Percentiles rank a stretch among this genome's conserved stretches.
These are phyloP conservation scores for Mycogone perniciosa DNA, from an alignment of 2,329 filamentous ascomycete genomes.

Conservation along the genomic window DNA sequence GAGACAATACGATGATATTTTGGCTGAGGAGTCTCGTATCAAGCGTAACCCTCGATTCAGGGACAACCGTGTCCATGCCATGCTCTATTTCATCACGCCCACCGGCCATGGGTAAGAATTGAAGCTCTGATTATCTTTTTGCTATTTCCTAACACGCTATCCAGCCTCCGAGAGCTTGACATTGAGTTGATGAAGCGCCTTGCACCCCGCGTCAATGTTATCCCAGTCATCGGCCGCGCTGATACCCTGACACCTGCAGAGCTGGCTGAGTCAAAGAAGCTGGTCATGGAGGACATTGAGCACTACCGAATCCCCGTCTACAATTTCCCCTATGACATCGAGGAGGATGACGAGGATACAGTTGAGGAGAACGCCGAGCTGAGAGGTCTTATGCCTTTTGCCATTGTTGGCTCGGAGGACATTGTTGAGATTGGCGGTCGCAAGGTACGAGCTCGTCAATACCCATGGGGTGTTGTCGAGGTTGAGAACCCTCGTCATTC, in stretches of 20 bases:
- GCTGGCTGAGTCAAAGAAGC: conserved; percentile 97
- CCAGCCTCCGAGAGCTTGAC: conserved; percentile 91
- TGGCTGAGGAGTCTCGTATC: conserved; percentile 98
- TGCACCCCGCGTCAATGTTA: conserved; percentile 96
- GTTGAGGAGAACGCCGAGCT: conserved; percentile 99
- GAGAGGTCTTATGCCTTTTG: conserved; percentile 95
- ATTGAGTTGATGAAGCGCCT: conserved; percentile 99
- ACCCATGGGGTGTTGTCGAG: conserved; percentile 98
- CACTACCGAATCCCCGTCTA: conserved; percentile 99
- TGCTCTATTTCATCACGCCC: conserved; percentile 98
- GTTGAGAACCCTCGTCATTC: conserved; percentile 99
- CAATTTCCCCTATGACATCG: conserved; percentile 99
- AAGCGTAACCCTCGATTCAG: conserved; percentile 99
- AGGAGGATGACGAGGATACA: conserved; percentile 98
- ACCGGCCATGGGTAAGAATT: conserved; percentile 78
- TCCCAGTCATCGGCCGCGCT: conserved; percentile 96
- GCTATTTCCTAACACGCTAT: background rate
- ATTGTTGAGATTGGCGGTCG: conserved; percentile 89
- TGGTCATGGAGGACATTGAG: conserved; percentile 99
- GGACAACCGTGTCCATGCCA: conserved; percentile 95
- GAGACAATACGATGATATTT: conserved; percentile 98
- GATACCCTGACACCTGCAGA: conserved; percentile 95
- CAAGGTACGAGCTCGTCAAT: conserved; percentile 89
- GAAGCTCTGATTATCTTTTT: background rate
- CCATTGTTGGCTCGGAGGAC: conserved; percentile 96